A percentile compares a stretch with the other conserved stretches of the same genome.
These are phyloP conservation scores for Aquanectria penicillioides DNA, from an alignment of 2,329 filamentous ascomycete genomes.

Conservation along the genomic window DNA sequence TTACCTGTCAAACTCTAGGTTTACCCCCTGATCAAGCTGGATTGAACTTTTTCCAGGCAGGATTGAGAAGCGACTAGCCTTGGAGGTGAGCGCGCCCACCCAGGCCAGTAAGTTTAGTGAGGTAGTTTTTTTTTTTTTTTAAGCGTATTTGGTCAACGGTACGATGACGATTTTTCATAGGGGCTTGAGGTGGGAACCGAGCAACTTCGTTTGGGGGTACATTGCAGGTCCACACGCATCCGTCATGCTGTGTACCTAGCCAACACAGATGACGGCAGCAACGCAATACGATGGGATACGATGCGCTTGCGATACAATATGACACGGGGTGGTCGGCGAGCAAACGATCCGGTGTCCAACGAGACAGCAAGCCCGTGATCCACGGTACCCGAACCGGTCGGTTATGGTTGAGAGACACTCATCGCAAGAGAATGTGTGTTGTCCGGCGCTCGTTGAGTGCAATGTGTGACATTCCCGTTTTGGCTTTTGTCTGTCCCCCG, in stretches of 20 bases:
- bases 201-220: neutral
- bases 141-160: neutral
- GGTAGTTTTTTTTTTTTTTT: neutral
- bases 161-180: neutral
- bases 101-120: slow-evolving; percentile 8
- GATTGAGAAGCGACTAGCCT: slow-evolving; percentile 14
- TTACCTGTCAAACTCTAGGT: slow-evolving; percentile 22
- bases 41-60: neutral
- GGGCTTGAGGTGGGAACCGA: neutral
- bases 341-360: slow-evolving; percentile 8
- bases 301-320: slow-evolving; percentile 1
- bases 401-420: slow-evolving; percentile 2
- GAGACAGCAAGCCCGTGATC: slow-evolving; percentile 5
- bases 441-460: neutral
- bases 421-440: neutral
- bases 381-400: slow-evolving; percentile 9
- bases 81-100: neutral
- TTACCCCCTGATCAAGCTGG: slow-evolving; percentile 12
- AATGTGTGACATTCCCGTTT: slow-evolving; percentile 18
- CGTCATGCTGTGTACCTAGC: too few species aligned
- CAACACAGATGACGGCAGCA: too few species aligned
- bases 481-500: neutral
- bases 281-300: slow-evolving; percentile 5
- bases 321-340: slow-evolving; percentile 14
- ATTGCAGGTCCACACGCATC: too few species aligned